A percentile compares a stretch with the other conserved stretches of the same genome.
Evolutionary conservation across 1,284 basidiomycete genomes (phyloP).

Genomic region (Fomitopsis pinicola): DNA sequence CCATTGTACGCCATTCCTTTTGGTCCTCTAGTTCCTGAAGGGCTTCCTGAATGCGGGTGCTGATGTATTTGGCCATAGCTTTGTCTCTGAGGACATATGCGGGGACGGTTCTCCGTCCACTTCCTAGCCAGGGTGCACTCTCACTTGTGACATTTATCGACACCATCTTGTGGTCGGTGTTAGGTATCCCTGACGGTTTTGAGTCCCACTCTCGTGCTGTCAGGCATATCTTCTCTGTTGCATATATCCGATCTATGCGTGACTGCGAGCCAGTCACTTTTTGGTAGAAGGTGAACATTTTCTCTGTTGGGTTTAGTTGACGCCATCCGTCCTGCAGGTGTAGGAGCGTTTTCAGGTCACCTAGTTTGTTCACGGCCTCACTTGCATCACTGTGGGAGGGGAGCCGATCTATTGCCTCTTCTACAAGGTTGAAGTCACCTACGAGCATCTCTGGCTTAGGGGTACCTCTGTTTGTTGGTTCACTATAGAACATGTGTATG

Average conservation of each 20-base stretch:
- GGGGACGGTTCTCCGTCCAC: too few relatives aligned
- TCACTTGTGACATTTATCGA: not conserved
- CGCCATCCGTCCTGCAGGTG: slow-evolving; percentile 1
- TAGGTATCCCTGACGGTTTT: too few relatives aligned
- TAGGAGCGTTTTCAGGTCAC: not conserved
- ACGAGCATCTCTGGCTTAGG: slow-evolving; percentile 5
- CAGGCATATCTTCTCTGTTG: not conserved
- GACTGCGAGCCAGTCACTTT: not conserved
- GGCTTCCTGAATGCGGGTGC: too few relatives aligned
- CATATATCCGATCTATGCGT: too few relatives aligned
- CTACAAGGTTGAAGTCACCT: slow-evolving; percentile 10
- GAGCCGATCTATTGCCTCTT: not conserved
- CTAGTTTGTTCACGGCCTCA: not conserved
- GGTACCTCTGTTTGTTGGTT: not conserved
- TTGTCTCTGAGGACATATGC: too few relatives aligned
- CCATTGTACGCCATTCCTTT: not conserved
- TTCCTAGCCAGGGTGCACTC: not conserved
- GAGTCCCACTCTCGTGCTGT: not conserved
- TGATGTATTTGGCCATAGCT: too few relatives aligned
- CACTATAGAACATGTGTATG: not conserved
- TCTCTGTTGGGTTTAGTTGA: not conserved
- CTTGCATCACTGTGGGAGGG: not conserved
- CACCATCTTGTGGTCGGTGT: too few relatives aligned
- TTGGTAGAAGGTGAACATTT: not conserved
- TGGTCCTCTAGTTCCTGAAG: too few relatives aligned